Conservation (phyloP, 805 yeast species). For the Zygosaccharomyces pseudorouxii region DNA sequence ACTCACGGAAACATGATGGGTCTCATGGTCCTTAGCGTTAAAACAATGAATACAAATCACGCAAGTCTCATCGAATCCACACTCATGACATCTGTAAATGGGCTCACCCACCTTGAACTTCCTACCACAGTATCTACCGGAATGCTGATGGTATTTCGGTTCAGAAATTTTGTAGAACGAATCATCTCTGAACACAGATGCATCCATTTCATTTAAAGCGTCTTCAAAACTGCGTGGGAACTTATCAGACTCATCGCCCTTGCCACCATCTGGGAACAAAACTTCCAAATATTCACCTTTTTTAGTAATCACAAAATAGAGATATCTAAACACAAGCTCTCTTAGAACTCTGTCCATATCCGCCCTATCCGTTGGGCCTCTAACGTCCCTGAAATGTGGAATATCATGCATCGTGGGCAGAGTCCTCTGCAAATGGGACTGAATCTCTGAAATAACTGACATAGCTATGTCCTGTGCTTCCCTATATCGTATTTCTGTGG, state of each 20-base stretch:
- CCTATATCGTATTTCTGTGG: slow-evolving; percentile 1
- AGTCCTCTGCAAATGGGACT: slow-evolving; percentile 14
- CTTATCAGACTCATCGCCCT: slow-evolving; percentile 7
- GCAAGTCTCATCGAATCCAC: slow-evolving; percentile 76
- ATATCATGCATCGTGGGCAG: slow-evolving; percentile 21
- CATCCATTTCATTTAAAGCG: slow-evolving; percentile 16
- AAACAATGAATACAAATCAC: slow-evolving; percentile 72
- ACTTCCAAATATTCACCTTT: slow-evolving; percentile 37
- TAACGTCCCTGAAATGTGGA: slow-evolving; percentile 19
- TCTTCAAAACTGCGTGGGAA: slow-evolving; percentile 23
- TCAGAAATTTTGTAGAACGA: slow-evolving; percentile 21
- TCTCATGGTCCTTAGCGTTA: slow-evolving; percentile 60
- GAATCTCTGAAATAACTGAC: slow-evolving; percentile 8
- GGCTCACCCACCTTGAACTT: slow-evolving; percentile 58
- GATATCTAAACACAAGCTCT: slow-evolving; percentile 24
- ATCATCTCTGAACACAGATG: slow-evolving; percentile 6
- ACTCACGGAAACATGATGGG: slow-evolving; percentile 57
- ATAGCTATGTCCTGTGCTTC: not conserved
- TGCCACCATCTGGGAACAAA: slow-evolving; percentile 35
- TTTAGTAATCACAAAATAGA: slow-evolving; percentile 36
- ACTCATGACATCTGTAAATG: slow-evolving; percentile 67
- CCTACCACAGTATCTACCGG: slow-evolving; percentile 65
- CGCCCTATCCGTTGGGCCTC: slow-evolving; percentile 29
- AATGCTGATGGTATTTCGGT: slow-evolving; percentile 35
- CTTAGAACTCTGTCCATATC: slow-evolving; percentile 27